A percentile compares a stretch with the other conserved stretches of the same genome.
Evolutionary conservation across 495 filamentous ascomycete species (phyloP).

Genomic region (Penicillium steckii): DNA sequence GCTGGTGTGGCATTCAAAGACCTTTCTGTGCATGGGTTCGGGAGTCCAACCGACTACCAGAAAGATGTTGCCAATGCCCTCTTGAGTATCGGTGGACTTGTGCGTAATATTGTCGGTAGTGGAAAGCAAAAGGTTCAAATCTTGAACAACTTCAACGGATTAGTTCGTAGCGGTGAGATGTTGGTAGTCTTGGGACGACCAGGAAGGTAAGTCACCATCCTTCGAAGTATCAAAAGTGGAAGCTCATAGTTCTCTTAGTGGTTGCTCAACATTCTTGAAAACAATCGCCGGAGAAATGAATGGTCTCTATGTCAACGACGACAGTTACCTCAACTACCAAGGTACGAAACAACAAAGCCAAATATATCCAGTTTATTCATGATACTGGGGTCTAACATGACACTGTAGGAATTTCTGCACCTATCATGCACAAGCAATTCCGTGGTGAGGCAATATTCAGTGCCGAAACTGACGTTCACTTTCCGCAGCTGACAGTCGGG

Average conservation of each 20-base stretch:
- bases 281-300: not conserved
- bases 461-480: constrained; percentile 58
- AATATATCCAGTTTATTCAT: no score
- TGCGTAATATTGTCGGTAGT: constrained; percentile 31
- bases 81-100: constrained; percentile 43
- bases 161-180: not conserved
- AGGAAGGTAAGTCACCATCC: not conserved
- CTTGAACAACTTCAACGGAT: not conserved
- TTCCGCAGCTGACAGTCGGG: constrained; percentile 58
- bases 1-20: constrained; percentile 47
- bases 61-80: constrained; percentile 63
- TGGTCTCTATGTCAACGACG: not conserved
- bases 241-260: not conserved
- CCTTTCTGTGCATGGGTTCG: constrained; percentile 67
- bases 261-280: not conserved
- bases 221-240: no score
- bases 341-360: not conserved
- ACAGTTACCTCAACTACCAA: not conserved
- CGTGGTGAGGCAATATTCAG: constrained; percentile 61
- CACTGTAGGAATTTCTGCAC: not conserved
- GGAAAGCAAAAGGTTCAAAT: constrained; percentile 12
- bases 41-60: constrained; percentile 66
- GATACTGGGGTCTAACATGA: not conserved
- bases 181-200: not conserved
- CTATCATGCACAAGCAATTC: constrained; percentile 28